phyloP scores from a whole-genome alignment of 306 rosid species.

The Lotus japonicus region DNA sequence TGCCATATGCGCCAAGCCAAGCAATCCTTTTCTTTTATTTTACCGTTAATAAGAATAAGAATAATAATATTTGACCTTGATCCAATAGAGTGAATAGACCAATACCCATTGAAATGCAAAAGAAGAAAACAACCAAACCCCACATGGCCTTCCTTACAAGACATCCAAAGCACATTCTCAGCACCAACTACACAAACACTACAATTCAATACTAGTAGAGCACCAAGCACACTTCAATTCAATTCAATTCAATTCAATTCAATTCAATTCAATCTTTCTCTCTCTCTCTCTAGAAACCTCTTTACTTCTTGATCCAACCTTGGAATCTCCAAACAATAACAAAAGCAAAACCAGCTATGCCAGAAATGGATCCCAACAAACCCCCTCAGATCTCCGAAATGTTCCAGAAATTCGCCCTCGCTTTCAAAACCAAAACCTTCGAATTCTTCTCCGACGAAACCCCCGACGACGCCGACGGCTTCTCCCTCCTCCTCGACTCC shows the following conservation, averaged over 20 bases:
- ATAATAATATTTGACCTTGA: no score
- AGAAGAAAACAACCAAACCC: neutral
- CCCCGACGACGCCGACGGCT: constrained; percentile 63
- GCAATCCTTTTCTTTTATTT: neutral
- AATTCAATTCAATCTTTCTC: no score
- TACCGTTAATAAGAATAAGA: constrained; percentile 3
- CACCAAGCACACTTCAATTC: neutral
- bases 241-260: no score
- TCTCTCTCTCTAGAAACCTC: neutral
- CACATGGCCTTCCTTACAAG: constrained; percentile 25
- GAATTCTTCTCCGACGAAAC: constrained; percentile 77
- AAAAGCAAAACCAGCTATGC: constrained; percentile 20
- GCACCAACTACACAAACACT: no score
- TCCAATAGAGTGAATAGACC: neutral
- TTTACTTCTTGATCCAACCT: neutral
- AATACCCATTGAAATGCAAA: no score
- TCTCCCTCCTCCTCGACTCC: constrained; percentile 79
- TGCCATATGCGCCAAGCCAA: neutral
- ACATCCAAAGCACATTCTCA: constrained; percentile 24
- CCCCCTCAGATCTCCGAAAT: constrained; percentile 94
- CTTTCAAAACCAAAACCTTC: constrained; percentile 84
- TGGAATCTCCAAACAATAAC: neutral
- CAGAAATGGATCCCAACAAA: constrained; percentile 59
- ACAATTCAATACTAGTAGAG: no score
- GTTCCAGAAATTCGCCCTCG: constrained; percentile 92